Percentiles rank a stretch among this genome's conserved stretches.
Conservation (phyloP, 305 asterid genomes). For the Caryopteris hybrid region DNA sequence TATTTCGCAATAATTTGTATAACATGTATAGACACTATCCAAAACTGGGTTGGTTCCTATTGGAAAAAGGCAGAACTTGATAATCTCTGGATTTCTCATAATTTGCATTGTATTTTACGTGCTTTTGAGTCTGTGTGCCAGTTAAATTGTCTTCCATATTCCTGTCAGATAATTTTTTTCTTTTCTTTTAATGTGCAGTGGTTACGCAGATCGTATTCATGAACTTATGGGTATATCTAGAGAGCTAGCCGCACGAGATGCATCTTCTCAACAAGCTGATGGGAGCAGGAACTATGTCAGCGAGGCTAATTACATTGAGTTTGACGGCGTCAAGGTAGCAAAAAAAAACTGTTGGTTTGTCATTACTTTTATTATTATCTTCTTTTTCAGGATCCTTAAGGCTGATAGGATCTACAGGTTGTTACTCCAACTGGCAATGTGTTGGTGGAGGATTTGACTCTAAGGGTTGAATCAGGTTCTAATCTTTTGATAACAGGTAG, state of each 20-base stretch:
- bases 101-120: background rate
- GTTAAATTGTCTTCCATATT: slow-evolving; percentile 2
- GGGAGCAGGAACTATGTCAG: slow-evolving; percentile 85
- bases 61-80: background rate
- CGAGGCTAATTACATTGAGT: slow-evolving; percentile 93
- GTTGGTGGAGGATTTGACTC: slow-evolving; percentile 80
- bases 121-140: slow-evolving; percentile 8
- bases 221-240: slow-evolving; percentile 88
- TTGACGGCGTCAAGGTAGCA: slow-evolving; percentile 85
- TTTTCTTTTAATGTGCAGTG: slow-evolving; percentile 55
- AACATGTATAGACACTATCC: background rate
- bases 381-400: slow-evolving; percentile 18
- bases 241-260: slow-evolving; percentile 68
- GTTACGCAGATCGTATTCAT: slow-evolving; percentile 98
- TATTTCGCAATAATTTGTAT: background rate
- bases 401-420: slow-evolving; percentile 50
- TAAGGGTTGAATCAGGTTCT: slow-evolving; percentile 94
- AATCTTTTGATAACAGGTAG: slow-evolving; percentile 97
- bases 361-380: slow-evolving; percentile 13
- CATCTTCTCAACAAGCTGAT: slow-evolving; percentile 67
- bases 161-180: slow-evolving; percentile 10
- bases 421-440: slow-evolving; percentile 98
- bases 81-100: background rate
- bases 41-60: background rate
- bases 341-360: slow-evolving; percentile 14